phyloP scores from a whole-genome alignment of 345 rosid species.

The Cardamine resedifolia region DNA sequence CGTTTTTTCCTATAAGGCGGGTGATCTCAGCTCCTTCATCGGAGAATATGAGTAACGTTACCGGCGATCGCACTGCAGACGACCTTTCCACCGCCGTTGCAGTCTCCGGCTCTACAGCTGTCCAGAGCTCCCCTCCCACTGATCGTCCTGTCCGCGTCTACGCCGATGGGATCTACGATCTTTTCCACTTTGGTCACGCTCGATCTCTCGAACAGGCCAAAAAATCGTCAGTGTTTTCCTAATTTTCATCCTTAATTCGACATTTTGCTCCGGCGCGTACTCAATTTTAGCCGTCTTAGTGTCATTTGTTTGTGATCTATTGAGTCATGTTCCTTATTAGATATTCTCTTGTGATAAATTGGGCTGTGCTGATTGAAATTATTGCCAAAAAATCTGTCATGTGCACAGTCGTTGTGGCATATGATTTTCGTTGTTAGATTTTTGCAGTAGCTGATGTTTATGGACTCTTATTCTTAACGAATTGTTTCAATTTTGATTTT shows the following conservation, averaged over 20 bases:
- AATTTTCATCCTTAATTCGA: neutral
- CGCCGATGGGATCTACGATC: slow-evolving; percentile 99
- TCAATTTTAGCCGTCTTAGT: neutral
- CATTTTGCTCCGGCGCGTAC: neutral
- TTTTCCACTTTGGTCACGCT: slow-evolving; percentile 97
- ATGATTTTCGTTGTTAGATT: slow-evolving; percentile 1
- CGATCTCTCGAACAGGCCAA: slow-evolving; percentile 96
- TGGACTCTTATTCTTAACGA: slow-evolving; percentile 3
- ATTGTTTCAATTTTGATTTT: slow-evolving; percentile 1
- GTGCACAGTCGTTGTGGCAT: neutral
- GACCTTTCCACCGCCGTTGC: slow-evolving; percentile 24
- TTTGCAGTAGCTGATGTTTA: slow-evolving; percentile 10
- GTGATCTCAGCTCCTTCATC: slow-evolving; percentile 18
- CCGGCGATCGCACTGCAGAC: slow-evolving; percentile 21
- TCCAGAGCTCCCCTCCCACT: slow-evolving; percentile 35
- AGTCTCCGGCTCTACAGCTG: slow-evolving; percentile 16
- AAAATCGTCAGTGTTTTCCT: slow-evolving; percentile 54
- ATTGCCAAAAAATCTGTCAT: neutral
- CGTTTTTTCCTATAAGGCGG: slow-evolving; percentile 3
- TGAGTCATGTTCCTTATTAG: neutral
- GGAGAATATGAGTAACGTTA: slow-evolving; percentile 38
- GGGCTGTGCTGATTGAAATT: neutral
- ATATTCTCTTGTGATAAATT: neutral
- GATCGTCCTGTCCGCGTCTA: slow-evolving; percentile 78
- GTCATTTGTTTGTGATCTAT: slow-evolving; percentile 21